A percentile compares a stretch with the other conserved stretches of the same genome.
Conservation (phyloP, 441 rosid species). For the Manihot esculenta region DNA sequence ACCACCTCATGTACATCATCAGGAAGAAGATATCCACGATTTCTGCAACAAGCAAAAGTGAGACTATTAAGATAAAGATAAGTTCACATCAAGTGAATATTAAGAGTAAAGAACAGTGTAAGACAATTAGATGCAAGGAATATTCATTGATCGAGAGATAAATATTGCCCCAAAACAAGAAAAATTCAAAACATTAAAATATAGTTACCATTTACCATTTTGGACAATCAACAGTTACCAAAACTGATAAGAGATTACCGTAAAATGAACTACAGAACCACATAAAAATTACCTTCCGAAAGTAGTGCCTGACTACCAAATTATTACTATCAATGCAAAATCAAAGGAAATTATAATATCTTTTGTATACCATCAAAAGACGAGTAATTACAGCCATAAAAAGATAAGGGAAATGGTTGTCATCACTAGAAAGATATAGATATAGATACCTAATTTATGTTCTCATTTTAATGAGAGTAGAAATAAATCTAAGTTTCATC, state of each 20-base stretch:
- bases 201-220: not conserved
- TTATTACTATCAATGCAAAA: not conserved
- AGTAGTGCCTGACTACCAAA: not conserved
- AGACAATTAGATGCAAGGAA: not conserved
- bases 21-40: slow-evolving; percentile 51
- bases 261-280: not conserved
- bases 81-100: not conserved
- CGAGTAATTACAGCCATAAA: not conserved
- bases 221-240: not conserved
- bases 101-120: not conserved
- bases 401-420: not conserved
- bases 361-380: not conserved
- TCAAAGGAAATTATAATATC: not conserved
- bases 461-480: not conserved
- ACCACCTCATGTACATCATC: slow-evolving; percentile 57
- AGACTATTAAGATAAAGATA: not conserved
- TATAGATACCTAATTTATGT: not conserved
- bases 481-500: not conserved
- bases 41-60: slow-evolving; percentile 34
- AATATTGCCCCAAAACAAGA: not conserved
- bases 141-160: not conserved
- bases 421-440: not conserved
- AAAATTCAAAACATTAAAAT: not conserved
- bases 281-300: not conserved
- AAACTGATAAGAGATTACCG: not conserved